Conservation (phyloP, 2,329 filamentous ascomycete genomes). For the Fusarium marasasianum region DNA sequence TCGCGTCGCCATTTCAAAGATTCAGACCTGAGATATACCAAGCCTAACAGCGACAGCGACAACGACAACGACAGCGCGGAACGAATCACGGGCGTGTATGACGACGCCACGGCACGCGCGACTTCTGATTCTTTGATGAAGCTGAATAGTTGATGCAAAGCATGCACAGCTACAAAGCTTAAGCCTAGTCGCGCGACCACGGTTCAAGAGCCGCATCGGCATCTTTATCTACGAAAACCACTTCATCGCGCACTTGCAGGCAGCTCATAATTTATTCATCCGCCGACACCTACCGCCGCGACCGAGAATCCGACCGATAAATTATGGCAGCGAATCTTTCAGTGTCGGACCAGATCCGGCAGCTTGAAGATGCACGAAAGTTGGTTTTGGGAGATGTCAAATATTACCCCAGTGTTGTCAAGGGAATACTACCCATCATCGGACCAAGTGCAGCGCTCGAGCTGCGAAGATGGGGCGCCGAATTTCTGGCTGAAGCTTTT, state of each 20-base stretch:
- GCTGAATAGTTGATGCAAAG: slow-evolving; percentile 39
- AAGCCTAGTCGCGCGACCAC: slow-evolving; percentile 47
- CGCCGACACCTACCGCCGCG: slow-evolving; percentile 1
- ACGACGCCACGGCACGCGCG: neutral
- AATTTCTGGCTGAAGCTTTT: slow-evolving; percentile 96
- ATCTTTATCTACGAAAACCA: slow-evolving; percentile 28
- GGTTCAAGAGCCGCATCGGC: slow-evolving; percentile 32
- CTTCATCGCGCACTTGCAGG: slow-evolving; percentile 7
- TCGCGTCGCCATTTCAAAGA: slow-evolving; percentile 40
- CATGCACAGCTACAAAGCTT: slow-evolving; percentile 44
- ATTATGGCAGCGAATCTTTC: slow-evolving; percentile 65
- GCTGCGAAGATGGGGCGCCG: slow-evolving; percentile 92
- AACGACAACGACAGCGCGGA: neutral
- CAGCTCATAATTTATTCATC: slow-evolving; percentile 15
- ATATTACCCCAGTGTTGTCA: slow-evolving; percentile 92
- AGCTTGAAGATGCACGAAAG: slow-evolving; percentile 89
- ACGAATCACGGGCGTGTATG: neutral
- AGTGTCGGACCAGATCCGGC: slow-evolving; percentile 80
- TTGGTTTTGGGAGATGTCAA: slow-evolving; percentile 87
- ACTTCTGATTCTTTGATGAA: slow-evolving; percentile 11
- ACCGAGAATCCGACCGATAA: slow-evolving; percentile 12
- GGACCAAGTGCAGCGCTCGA: slow-evolving; percentile 78
- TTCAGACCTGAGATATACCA: slow-evolving; percentile 18
- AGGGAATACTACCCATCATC: slow-evolving; percentile 92
- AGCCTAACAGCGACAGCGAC: slow-evolving; percentile 15